A percentile compares a stretch with the other conserved stretches of the same genome.
Evolutionary conservation across 179 eudicot genomes (phyloP).

Genomic region (Spinacia oleracea): DNA sequence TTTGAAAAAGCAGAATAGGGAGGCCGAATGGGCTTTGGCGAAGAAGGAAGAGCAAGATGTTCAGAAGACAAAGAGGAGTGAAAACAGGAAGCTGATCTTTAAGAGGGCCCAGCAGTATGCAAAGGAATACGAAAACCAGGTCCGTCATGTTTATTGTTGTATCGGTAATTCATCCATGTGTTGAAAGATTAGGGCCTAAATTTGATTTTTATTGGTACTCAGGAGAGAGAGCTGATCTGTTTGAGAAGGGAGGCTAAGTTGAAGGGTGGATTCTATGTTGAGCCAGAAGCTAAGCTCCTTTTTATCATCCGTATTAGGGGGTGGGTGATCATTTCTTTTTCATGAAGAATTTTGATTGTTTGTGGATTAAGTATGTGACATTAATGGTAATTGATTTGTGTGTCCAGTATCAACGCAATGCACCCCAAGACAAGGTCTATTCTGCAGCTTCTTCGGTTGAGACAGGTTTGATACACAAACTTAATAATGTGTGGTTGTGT

Average conservation of each 20-base stretch:
- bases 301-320: constrained; percentile 86
- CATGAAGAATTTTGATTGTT: background rate
- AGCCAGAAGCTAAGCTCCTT: constrained; percentile 78
- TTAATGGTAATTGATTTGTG: background rate
- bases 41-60: constrained; percentile 52
- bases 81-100: constrained; percentile 52
- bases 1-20: constrained; percentile 76
- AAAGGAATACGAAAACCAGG: constrained; percentile 67
- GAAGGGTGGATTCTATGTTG: constrained; percentile 82
- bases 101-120: constrained; percentile 58
- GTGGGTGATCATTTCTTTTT: constrained; percentile 32
- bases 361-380: background rate
- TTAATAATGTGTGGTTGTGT: too few relatives aligned
- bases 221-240: constrained; percentile 67
- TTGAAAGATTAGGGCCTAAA: too few relatives aligned
- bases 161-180: too few relatives aligned
- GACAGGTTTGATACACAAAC: constrained; percentile 41
- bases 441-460: constrained; percentile 60
- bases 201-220: background rate
- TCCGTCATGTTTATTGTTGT: background rate
- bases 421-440: constrained; percentile 55
- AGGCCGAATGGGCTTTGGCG: constrained; percentile 76
- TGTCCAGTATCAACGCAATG: constrained; percentile 68
- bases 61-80: constrained; percentile 52
- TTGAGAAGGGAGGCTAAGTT: constrained; percentile 80